Evolutionary conservation across 78 protist genomes (phyloP), one percentile per base, ranked within the genome.

Genomic region (Dictyostelium purpureum): DNA sequence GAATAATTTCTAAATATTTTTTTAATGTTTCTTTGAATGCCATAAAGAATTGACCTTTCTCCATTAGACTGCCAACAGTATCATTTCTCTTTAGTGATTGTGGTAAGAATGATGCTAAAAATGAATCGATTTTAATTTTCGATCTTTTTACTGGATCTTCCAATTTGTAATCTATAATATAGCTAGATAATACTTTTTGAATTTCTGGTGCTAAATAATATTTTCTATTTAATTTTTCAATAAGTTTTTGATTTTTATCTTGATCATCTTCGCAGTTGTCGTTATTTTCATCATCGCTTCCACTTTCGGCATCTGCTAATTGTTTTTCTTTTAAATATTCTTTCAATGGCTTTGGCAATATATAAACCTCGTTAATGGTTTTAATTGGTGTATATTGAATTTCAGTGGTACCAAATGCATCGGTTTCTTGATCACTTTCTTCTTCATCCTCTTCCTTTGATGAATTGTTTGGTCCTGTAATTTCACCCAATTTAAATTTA

Each of bases 401-500:
- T n/a, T 52, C 66, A 1, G 42, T 37, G 0, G 9, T 51, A 42
- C 90, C 90, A 57, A 69, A 83, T 10, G 78, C 11, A 42, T 28
- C 71, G 18, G 24, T 26, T 11, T 66, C 66, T n/a, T 65, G 49
- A 26, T 51, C 70, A 21, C 16, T 14, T 0, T 37, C 77, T 9
- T 69, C 77, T 16, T 70, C 59, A 16, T 31, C 31, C 10, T 70
- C 31, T 24, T 67, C 18, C 11, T 65, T 26, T 18, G 19, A 28
- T 52, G 63, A 12, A 28, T 65, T 7, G 7, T 57, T 9, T 28
- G 59, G 6, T 2, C 90, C 80, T 1, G 56, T 57, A 14, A 81
- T 33, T 38, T 65, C 42, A 69, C 77, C 77, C 12, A 67, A 18
- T 69, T 81, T 49, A 52, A 81, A 81, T 38, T 51, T 43, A 61